phyloP scores from a whole-genome alignment of 768 basidiomycete species.

The Boletales sp. region DNA sequence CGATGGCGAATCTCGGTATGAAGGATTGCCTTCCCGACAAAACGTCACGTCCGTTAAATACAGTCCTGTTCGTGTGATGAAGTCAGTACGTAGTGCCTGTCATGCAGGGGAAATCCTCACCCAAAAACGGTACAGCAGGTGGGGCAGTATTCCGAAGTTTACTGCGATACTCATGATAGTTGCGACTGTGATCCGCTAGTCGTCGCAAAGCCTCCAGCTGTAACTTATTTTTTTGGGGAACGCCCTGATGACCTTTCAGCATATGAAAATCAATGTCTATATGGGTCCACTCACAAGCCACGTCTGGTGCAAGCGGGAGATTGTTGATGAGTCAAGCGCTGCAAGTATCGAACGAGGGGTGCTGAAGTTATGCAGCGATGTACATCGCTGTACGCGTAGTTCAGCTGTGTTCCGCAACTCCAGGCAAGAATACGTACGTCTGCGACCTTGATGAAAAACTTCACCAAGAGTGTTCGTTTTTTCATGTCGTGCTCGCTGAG shows the following conservation, averaged over 20 bases:
- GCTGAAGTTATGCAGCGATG: constrained; percentile 82
- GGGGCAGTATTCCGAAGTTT: constrained; percentile 84
- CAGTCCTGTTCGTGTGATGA: constrained; percentile 46
- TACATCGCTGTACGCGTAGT: constrained; percentile 63
- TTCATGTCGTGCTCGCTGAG: constrained; percentile 87
- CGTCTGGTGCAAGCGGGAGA: constrained; percentile 86
- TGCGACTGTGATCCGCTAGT: constrained; percentile 87
- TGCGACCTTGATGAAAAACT: constrained; percentile 92
- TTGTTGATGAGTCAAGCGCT: constrained; percentile 93
- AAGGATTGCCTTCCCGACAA: constrained; percentile 92
- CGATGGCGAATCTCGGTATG: constrained; percentile 73
- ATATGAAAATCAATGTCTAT: neutral
- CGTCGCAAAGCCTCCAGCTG: constrained; percentile 78
- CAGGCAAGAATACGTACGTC: constrained; percentile 54
- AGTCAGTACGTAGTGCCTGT: constrained; percentile 8
- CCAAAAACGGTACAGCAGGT: constrained; percentile 94
- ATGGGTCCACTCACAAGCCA: constrained; percentile 70
- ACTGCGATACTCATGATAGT: constrained; percentile 88
- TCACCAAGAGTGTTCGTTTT: constrained; percentile 72
- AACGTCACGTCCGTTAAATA: constrained; percentile 94
- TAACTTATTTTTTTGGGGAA: constrained; percentile 80
- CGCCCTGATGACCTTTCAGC: constrained; percentile 47
- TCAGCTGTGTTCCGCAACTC: constrained; percentile 8
- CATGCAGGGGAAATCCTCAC: constrained; percentile 35
- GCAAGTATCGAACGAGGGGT: constrained; percentile 90